Evolutionary conservation across 2,329 filamentous ascomycete genomes (phyloP).

Genomic region (Hypoxylon sp.): DNA sequence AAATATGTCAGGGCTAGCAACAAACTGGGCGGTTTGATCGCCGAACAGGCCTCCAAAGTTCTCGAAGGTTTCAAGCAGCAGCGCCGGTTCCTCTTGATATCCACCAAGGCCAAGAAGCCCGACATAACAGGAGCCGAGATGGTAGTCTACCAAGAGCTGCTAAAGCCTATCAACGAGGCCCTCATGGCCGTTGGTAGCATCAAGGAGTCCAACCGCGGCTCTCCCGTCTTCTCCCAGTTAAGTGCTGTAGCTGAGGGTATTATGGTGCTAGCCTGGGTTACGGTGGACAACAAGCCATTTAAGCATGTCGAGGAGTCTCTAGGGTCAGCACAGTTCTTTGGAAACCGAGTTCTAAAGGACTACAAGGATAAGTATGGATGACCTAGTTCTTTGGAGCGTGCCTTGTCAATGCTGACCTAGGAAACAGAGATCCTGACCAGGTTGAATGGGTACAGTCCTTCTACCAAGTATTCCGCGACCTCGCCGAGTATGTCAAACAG

Average conservation of each 20-base stretch:
- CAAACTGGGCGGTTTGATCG: conserved; percentile 81
- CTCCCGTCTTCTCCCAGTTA: conserved; percentile 83
- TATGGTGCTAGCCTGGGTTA: conserved; percentile 91
- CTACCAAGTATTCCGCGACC: conserved; percentile 88
- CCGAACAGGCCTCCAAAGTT: conserved; percentile 77
- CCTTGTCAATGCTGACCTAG: conserved; percentile 34
- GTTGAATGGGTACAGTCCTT: conserved; percentile 94
- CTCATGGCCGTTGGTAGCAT: conserved; percentile 85
- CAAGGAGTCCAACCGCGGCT: conserved; percentile 84
- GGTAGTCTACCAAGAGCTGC: conserved; percentile 78
- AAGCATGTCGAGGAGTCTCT: conserved; percentile 89
- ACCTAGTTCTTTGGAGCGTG: not conserved
- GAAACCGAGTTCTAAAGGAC: conserved; percentile 93
- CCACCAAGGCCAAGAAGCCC: conserved; percentile 93
- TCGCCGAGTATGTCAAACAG: conserved; percentile 87
- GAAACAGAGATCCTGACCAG: conserved; percentile 74
- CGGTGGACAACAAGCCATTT: conserved; percentile 83
- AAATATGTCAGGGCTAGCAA: conserved; percentile 84
- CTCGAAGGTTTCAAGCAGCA: conserved; percentile 82
- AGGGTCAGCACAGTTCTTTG: conserved; percentile 90
- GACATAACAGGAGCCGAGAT: conserved; percentile 74
- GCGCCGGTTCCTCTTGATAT: conserved; percentile 87
- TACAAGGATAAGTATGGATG: conserved; percentile 76
- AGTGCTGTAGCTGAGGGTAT: conserved; percentile 92
- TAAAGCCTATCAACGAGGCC: conserved; percentile 88